A percentile compares a stretch with the other conserved stretches of the same genome.
These are phyloP conservation scores for Eucalyptus lansdowneana DNA, from an alignment of 345 rosid species.

Conservation along the genomic window DNA sequence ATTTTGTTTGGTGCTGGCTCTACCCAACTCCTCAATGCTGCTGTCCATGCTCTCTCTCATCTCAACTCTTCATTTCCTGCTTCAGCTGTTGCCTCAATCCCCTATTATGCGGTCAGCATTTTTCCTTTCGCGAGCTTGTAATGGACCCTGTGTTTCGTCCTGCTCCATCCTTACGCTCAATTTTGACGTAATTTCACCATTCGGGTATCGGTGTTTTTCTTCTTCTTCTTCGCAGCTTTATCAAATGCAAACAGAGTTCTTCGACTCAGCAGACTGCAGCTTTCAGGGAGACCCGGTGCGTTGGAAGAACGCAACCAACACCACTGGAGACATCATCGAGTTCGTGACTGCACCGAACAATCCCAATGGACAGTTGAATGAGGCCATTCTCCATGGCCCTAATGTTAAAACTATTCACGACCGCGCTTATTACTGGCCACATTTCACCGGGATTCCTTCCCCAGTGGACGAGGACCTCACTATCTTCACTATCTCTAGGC, in stretches of 20 bases:
- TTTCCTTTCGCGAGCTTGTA: neutral
- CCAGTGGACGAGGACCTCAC: constrained; percentile 35
- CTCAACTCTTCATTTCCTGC: constrained; percentile 27
- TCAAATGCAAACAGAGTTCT: constrained; percentile 25
- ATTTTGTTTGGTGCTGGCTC: constrained; percentile 50
- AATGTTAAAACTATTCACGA: constrained; percentile 43
- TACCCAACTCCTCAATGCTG: constrained; percentile 57
- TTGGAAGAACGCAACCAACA: constrained; percentile 19
- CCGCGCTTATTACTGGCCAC: constrained; percentile 71
- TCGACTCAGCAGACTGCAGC: constrained; percentile 11
- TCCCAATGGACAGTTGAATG: constrained; percentile 54
- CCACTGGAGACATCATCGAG: constrained; percentile 21
- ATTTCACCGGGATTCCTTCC: constrained; percentile 49
- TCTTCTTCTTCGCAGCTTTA: constrained; percentile 15
- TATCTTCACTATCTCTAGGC: constrained; percentile 58
- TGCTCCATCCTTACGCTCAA: neutral
- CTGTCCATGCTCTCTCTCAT: constrained; percentile 42
- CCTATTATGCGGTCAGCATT: constrained; percentile 37
- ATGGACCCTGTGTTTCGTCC: neutral
- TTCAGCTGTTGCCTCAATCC: constrained; percentile 31
- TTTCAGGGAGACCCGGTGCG: constrained; percentile 39
- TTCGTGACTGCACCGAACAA: constrained; percentile 75
- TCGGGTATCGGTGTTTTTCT: neutral
- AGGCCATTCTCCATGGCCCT: constrained; percentile 39
- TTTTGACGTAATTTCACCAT: neutral